Conservation (phyloP, 139 green algal species). For the Micractinium sp. region DNA sequence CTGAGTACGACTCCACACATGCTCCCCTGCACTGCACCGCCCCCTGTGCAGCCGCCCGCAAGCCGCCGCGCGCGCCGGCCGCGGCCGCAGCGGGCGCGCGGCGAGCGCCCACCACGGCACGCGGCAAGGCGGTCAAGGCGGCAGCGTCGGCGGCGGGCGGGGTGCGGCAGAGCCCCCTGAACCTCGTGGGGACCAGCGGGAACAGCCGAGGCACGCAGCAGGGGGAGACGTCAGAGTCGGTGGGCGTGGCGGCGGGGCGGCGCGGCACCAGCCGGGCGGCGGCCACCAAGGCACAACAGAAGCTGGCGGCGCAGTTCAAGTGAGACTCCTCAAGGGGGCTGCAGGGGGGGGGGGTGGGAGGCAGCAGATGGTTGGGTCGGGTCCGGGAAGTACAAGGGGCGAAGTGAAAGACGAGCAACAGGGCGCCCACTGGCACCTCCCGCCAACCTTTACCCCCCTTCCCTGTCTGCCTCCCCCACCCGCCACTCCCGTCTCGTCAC, state of each 20-base stretch:
- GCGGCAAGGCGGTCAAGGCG: not conserved
- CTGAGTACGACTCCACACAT: too few relatives aligned
- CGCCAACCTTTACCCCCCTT: too few relatives aligned
- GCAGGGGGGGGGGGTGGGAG: not conserved
- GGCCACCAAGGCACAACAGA: not conserved
- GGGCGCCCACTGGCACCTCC: too few relatives aligned
- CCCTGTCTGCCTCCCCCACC: too few relatives aligned
- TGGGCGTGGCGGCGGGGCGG: not conserved
- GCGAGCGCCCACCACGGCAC: not conserved
- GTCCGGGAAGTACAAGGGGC: too few relatives aligned
- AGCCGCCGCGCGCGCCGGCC: not conserved
- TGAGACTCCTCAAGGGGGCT: not conserved
- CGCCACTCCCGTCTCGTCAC: too few relatives aligned
- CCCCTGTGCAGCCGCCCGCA: not conserved
- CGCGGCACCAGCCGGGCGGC: constrained; percentile 16
- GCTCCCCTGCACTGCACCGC: not conserved
- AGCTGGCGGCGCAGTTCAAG: not conserved
- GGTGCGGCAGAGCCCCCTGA: constrained; percentile 1
- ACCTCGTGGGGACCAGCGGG: not conserved
- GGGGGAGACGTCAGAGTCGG: not conserved
- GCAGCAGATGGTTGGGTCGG: too few relatives aligned
- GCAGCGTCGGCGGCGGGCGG: not conserved
- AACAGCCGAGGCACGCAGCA: not conserved
- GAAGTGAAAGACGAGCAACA: too few relatives aligned
- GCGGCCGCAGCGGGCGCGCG: not conserved